Evolutionary conservation across 2,329 filamentous ascomycete species (phyloP).

Genomic region (Pseudocercospora ulei): DNA sequence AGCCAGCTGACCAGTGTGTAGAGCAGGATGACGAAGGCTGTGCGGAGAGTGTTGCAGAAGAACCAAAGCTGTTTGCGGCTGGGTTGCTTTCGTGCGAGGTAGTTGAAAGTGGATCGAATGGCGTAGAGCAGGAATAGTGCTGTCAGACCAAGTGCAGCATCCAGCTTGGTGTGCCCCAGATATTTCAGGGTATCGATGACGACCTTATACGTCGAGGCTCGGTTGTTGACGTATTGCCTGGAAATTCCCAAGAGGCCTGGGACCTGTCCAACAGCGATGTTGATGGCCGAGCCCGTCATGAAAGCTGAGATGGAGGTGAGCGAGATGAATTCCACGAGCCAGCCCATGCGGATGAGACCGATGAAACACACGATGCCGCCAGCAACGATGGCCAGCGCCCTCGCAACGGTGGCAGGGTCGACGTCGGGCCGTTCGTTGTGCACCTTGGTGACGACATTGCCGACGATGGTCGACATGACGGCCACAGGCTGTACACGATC

Average conservation of each 20-base stretch:
- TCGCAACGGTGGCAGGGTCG: conserved; percentile 59
- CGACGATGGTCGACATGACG: conserved; percentile 85
- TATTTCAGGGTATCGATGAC: conserved; percentile 73
- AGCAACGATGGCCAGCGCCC: conserved; percentile 64
- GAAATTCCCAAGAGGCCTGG: conserved; percentile 70
- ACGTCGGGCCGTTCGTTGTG: conserved; percentile 49
- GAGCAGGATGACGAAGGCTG: conserved; percentile 79
- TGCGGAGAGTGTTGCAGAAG: conserved; percentile 82
- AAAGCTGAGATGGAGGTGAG: conserved; percentile 84
- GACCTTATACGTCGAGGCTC: conserved; percentile 69
- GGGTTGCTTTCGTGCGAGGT: conserved; percentile 59
- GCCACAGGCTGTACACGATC: conserved; percentile 62
- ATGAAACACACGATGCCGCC: conserved; percentile 69
- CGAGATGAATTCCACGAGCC: conserved; percentile 88
- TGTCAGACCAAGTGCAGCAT: conserved; percentile 81
- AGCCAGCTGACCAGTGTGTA: conserved; percentile 88
- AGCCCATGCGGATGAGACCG: conserved; percentile 70
- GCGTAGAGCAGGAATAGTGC: conserved; percentile 68
- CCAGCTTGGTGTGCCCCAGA: conserved; percentile 56
- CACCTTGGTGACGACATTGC: conserved; percentile 64
- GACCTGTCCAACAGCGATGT: conserved; percentile 75
- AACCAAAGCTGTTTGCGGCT: conserved; percentile 65
- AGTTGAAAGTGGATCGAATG: conserved; percentile 58
- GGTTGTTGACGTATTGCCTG: conserved; percentile 53
- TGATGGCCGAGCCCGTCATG: conserved; percentile 93